These are phyloP conservation scores for Hanseniaspora lindneri DNA, from an alignment of 805 yeast species.

Conservation along the genomic window DNA sequence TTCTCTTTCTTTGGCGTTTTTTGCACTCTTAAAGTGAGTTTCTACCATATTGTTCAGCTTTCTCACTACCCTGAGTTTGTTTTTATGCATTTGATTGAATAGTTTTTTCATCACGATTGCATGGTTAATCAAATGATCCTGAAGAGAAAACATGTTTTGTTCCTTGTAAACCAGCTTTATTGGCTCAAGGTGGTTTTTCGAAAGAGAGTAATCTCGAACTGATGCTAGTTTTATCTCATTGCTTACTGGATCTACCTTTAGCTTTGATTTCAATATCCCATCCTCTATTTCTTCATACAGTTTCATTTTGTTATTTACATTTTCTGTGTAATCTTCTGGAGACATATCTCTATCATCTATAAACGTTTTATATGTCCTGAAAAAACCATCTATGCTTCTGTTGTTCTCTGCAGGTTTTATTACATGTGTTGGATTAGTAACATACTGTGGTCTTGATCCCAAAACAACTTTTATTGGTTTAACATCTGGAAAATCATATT, in stretches of 20 bases:
- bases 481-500: conserved; percentile 15
- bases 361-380: conserved; percentile 45
- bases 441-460: conserved; percentile 24
- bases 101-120: conserved; percentile 60
- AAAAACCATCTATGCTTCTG: conserved; percentile 32
- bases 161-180: conserved; percentile 31
- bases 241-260: conserved; percentile 20
- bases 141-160: conserved; percentile 39
- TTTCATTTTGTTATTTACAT: conserved; percentile 41
- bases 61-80: conserved; percentile 54
- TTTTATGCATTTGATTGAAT: conserved; percentile 51
- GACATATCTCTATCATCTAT: conserved; percentile 45
- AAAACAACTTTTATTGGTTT: conserved; percentile 10
- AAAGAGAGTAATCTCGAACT: conserved; percentile 30
- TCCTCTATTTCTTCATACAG: conserved; percentile 35
- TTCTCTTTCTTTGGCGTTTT: conserved; percentile 79
- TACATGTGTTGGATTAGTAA: conserved; percentile 52
- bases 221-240: conserved; percentile 15
- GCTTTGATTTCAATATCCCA: background rate
- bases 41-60: conserved; percentile 75
- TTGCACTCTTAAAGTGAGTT: conserved; percentile 68
- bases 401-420: conserved; percentile 34
- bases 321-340: conserved; percentile 47
- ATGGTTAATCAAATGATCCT: conserved; percentile 67
- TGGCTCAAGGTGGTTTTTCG: conserved; percentile 40